Conservation (phyloP, 768 basidiomycete species). For the Chalciporus chontae region DNA sequence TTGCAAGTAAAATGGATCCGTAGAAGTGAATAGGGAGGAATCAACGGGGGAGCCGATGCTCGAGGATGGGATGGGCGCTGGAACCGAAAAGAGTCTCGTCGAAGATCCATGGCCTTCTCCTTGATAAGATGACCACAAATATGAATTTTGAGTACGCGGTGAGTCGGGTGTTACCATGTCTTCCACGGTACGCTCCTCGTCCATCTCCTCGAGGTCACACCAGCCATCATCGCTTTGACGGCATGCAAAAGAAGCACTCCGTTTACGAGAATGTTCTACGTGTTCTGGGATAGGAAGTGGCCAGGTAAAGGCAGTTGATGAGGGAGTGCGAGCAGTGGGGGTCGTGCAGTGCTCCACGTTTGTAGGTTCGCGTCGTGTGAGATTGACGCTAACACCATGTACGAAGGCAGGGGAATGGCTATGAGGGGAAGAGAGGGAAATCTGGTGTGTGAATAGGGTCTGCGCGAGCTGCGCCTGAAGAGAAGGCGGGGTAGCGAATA, state of each 20-base stretch:
- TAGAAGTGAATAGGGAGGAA: constrained; percentile 39
- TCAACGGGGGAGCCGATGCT: constrained; percentile 22
- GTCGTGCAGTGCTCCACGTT: constrained; percentile 39
- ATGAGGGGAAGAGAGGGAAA: constrained; percentile 20
- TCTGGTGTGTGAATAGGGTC: constrained; percentile 35
- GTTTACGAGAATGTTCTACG: constrained; percentile 22
- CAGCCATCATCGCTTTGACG: constrained; percentile 27
- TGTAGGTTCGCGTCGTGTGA: constrained; percentile 29
- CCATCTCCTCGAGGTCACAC: constrained; percentile 38
- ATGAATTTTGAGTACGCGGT: constrained; percentile 20
- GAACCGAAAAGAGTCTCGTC: constrained; percentile 22
- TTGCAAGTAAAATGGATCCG: constrained; percentile 50
- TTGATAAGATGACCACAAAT: constrained; percentile 24
- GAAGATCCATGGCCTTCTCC: constrained; percentile 11
- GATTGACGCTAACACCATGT: constrained; percentile 12
- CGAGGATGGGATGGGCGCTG: constrained; percentile 15
- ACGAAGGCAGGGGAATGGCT: constrained; percentile 13
- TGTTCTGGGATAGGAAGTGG: constrained; percentile 23
- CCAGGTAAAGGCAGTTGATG: constrained; percentile 29
- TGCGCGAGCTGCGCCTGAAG: constrained; percentile 45
- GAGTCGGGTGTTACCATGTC: constrained; percentile 39
- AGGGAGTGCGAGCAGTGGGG: constrained; percentile 36
- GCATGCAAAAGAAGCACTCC: constrained; percentile 27
- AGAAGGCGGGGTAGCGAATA: neutral
- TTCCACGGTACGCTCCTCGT: constrained; percentile 44